These are phyloP conservation scores for Cladosporium sphaerospermum DNA, from an alignment of 2,329 filamentous ascomycete species.

Conservation along the genomic window DNA sequence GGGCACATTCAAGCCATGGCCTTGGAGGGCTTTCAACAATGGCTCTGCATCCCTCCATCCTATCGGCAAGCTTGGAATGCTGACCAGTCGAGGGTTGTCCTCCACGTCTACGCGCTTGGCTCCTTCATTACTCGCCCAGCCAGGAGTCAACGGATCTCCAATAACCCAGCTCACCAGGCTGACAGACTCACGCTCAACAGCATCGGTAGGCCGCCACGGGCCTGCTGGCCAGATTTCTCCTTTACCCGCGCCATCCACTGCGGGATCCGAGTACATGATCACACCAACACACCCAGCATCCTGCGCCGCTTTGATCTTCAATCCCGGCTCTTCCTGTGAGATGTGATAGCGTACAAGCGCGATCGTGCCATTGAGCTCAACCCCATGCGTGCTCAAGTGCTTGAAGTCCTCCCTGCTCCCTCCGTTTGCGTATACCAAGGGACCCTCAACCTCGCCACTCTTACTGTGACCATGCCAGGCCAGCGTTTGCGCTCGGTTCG, in stretches of 20 bases:
- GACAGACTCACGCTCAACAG: slow-evolving; percentile 76
- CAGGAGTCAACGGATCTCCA: slow-evolving; percentile 88
- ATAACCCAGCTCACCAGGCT: slow-evolving; percentile 75
- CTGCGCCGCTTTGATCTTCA: slow-evolving; percentile 89
- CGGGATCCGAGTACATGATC: slow-evolving; percentile 86
- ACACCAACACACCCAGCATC: slow-evolving; percentile 79
- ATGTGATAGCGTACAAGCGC: slow-evolving; percentile 78
- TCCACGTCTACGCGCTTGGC: slow-evolving; percentile 61
- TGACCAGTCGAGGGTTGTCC: slow-evolving; percentile 64
- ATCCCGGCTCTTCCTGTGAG: slow-evolving; percentile 61
- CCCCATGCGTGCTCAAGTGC: slow-evolving; percentile 60
- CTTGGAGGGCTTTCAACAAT: slow-evolving; percentile 68
- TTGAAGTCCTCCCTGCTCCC: slow-evolving; percentile 81
- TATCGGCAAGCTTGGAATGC: slow-evolving; percentile 85
- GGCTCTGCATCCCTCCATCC: slow-evolving; percentile 83
- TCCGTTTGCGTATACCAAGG: slow-evolving; percentile 86
- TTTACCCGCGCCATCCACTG: slow-evolving; percentile 71
- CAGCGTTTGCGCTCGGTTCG: slow-evolving; percentile 59
- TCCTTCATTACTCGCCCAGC: slow-evolving; percentile 63
- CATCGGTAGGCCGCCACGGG: slow-evolving; percentile 69
- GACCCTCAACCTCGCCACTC: slow-evolving; percentile 77
- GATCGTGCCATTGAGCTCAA: slow-evolving; percentile 73
- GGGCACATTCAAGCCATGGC: slow-evolving; percentile 63
- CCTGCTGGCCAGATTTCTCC: slow-evolving; percentile 71
- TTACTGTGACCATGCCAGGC: slow-evolving; percentile 88